phyloP scores from a whole-genome alignment of 306 rosid species.

The Abrus pulchellus region DNA sequence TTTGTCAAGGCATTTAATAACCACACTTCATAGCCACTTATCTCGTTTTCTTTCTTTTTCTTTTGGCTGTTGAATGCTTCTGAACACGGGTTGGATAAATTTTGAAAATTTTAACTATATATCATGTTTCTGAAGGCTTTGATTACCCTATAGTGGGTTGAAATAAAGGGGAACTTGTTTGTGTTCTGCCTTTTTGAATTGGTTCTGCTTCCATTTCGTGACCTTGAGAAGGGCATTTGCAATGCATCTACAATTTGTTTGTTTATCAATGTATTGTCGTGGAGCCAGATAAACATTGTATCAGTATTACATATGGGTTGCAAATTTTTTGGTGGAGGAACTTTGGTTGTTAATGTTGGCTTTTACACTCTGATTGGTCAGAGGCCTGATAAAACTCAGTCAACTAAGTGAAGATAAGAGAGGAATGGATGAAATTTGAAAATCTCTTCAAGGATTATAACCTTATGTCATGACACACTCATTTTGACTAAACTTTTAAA shows the following conservation, averaged over 20 bases:
- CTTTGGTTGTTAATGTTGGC: background rate
- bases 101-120: background rate
- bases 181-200: background rate
- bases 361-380: slow-evolving; percentile 19
- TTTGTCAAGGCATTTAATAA: slow-evolving; percentile 50
- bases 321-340: background rate
- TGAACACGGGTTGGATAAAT: background rate
- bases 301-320: background rate
- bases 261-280: background rate
- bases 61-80: background rate
- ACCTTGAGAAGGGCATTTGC: background rate
- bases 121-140: background rate
- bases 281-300: background rate
- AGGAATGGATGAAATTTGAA: background rate
- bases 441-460: background rate
- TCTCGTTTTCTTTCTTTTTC: background rate
- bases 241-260: slow-evolving; percentile 22
- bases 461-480: background rate
- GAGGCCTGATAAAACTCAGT: background rate
- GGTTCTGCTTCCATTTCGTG: slow-evolving; percentile 8
- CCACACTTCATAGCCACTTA: slow-evolving; percentile 44
- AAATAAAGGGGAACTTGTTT: slow-evolving; percentile 18
- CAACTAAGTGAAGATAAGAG: slow-evolving; percentile 10
- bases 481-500: slow-evolving; percentile 6
- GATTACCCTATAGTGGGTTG: slow-evolving; percentile 4